Evolutionary conservation across 306 rosid species (phyloP).

Genomic region (Inga oerstediana): DNA sequence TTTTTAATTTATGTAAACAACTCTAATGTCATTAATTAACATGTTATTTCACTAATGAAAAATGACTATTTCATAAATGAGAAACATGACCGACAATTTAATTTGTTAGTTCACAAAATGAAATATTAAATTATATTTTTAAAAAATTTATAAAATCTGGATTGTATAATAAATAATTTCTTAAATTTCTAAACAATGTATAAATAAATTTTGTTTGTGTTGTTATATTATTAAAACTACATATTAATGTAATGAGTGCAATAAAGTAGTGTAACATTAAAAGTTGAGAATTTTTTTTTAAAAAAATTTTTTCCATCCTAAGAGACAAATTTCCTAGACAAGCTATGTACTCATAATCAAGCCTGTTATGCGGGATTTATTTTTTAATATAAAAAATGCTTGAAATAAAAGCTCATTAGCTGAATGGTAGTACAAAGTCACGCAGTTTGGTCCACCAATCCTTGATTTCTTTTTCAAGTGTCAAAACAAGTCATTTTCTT

Average conservation of each 20-base stretch:
- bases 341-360: not conserved
- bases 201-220: not conserved
- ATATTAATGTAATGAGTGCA: too few relatives aligned
- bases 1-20: not conserved
- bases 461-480: not conserved
- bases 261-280: too few relatives aligned
- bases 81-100: too few relatives aligned
- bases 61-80: too few relatives aligned
- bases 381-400: not conserved
- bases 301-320: not conserved
- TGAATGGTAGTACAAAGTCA: not conserved
- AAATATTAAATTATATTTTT: too few relatives aligned
- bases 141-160: not conserved
- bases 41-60: not conserved
- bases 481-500: constrained; percentile 17
- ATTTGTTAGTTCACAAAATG: too few relatives aligned
- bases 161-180: not conserved
- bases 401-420: not conserved
- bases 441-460: not conserved
- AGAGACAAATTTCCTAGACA: not conserved
- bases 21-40: not conserved
- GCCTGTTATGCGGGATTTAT: not conserved
- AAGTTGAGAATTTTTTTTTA: not conserved
- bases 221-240: too few relatives aligned
- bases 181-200: not conserved